Percentiles rank a stretch among this genome's conserved stretches.
These are phyloP conservation scores for Bretschneidera sinensis DNA, from an alignment of 345 rosid genomes.

Conservation along the genomic window DNA sequence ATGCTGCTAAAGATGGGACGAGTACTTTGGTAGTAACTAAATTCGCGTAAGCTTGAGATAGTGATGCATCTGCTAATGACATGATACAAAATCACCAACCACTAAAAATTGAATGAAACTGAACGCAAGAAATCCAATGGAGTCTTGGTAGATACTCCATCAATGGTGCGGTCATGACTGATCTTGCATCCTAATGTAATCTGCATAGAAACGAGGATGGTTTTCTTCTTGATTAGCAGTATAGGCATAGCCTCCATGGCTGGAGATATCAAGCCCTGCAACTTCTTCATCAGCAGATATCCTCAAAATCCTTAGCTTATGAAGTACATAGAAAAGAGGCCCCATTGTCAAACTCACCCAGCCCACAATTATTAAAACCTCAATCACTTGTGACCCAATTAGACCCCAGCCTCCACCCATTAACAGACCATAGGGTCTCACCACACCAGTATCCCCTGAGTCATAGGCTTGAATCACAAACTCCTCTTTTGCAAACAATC, in stretches of 20 bases:
- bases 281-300: conserved; percentile 44
- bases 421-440: conserved; percentile 42
- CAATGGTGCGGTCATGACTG: too few relatives aligned
- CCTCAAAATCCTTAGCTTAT: conserved; percentile 38
- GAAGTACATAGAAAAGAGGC: conserved; percentile 46
- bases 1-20: too few relatives aligned
- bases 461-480: conserved; percentile 50
- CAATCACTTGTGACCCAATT: conserved; percentile 42
- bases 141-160: too few relatives aligned
- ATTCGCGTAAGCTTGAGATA: too few relatives aligned
- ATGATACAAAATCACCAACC: too few relatives aligned
- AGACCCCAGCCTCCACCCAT: conserved; percentile 67
- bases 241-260: conserved; percentile 58
- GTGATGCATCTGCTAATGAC: too few relatives aligned
- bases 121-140: too few relatives aligned
- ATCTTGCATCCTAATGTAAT: conserved; percentile 30
- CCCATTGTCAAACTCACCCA: conserved; percentile 61
- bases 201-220: conserved; percentile 30
- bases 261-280: conserved; percentile 56
- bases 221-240: conserved; percentile 31
- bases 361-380: conserved; percentile 33
- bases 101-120: too few relatives aligned
- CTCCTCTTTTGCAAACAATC: conserved; percentile 56
- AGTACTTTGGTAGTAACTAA: too few relatives aligned
- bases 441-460: conserved; percentile 32